Evolutionary conservation across 2,329 filamentous ascomycete genomes (phyloP), one percentile per base, ranked within the genome.

Genomic region (Lecanicillium sp.): DNA sequence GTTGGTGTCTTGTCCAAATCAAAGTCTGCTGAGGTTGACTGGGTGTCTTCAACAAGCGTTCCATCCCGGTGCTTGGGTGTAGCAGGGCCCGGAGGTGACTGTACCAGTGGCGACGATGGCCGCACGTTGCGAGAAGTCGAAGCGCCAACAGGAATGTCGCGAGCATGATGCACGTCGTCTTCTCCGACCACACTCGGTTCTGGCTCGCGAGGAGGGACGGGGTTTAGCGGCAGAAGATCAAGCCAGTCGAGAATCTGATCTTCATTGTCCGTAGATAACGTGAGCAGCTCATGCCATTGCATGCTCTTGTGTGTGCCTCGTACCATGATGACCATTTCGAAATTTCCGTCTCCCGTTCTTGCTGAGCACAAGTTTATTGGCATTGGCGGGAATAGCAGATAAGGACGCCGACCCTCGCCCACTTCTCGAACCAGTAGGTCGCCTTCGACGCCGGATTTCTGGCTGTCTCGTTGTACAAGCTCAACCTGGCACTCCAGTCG

Each of bases 351-450:
- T 11, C 88, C 88, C 43, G 72, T 78, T 29, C 90, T 80, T 35
- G 88, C 86, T 11, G 92, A 96, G 15, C 94, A 73, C 43, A 77
- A 73, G 27, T 72, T 69, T 46, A 78, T 71, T 14, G 80, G 71
- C n/a, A 95, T 71, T 1, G 92, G 90, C n/a, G 89, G 84, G 52
- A 98, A 95, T 1, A 98, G 71, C 4, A 98, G 73, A 79, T 87
- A 96, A 19, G 70, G 67, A 38, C 79, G 77, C 12, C 83, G 79
- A 5, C 74, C 72, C 37, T 77, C 74, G 32, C 88, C 87, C n/a
- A 88, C 78, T 59, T 96, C 89, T 48, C 90, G 89, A 41, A 98
- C 83, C 16, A 98, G 73, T n/a, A 98, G 58, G 57, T 98, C 92
- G 6, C 90, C 88, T 35, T 75, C 67, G 45, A 82, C 75, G 3